These are phyloP conservation scores for Oxytropis ochrocephala DNA, from an alignment of 306 rosid genomes.

Conservation along the genomic window DNA sequence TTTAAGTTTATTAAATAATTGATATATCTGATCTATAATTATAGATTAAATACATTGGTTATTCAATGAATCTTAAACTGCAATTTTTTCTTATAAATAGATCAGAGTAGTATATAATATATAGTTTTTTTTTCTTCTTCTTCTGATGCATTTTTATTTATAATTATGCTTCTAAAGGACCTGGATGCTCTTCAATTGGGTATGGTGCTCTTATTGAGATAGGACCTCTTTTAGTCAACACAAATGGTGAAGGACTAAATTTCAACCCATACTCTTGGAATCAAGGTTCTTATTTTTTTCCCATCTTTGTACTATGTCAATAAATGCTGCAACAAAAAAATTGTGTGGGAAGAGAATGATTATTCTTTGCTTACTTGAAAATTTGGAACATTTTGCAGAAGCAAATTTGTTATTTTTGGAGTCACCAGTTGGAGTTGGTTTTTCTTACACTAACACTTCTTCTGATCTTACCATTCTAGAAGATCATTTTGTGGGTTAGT, in stretches of 20 bases:
- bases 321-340: neutral
- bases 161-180: constrained; percentile 32
- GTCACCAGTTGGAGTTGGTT: constrained; percentile 60
- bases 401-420: constrained; percentile 52
- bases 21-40: too few species aligned
- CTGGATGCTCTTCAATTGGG: constrained; percentile 60
- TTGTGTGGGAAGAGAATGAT: neutral
- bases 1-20: too few species aligned
- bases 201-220: constrained; percentile 48
- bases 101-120: too few species aligned
- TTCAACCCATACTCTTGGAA: constrained; percentile 45
- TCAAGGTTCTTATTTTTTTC: constrained; percentile 29
- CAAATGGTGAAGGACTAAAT: constrained; percentile 38
- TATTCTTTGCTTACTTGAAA: neutral
- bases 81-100: too few species aligned
- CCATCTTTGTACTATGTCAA: neutral
- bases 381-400: constrained; percentile 29
- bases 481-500: constrained; percentile 51
- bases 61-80: too few species aligned
- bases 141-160: neutral
- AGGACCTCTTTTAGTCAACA: constrained; percentile 42
- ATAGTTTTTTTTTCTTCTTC: too few species aligned
- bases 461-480: constrained; percentile 49
- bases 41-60: too few species aligned
- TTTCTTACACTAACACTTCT: constrained; percentile 48